Evolutionary conservation across 371 early-diverging fungal genomes (phyloP).

Genomic region (Mortierella sp.): DNA sequence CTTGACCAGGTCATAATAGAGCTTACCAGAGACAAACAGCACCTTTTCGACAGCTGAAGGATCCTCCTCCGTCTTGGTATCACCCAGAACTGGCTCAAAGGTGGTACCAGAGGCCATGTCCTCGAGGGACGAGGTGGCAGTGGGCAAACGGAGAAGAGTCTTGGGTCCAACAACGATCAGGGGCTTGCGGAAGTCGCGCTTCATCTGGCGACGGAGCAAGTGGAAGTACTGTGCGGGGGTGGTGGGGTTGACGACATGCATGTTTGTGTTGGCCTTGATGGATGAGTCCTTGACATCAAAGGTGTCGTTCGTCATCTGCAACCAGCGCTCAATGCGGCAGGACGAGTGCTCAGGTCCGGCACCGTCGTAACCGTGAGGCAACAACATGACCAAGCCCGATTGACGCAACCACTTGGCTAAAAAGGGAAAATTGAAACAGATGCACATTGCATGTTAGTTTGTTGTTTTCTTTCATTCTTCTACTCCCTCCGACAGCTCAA

Average conservation of each 20-base stretch:
- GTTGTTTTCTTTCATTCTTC: not conserved
- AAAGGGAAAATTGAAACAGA: not conserved
- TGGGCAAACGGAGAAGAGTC: slow-evolving; percentile 79
- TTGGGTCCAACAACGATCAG: slow-evolving; percentile 93
- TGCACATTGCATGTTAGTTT: not conserved
- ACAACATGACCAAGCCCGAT: slow-evolving; percentile 89
- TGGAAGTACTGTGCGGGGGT: slow-evolving; percentile 98
- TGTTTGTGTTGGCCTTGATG: slow-evolving; percentile 80
- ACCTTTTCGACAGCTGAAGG: slow-evolving; percentile 75
- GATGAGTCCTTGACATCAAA: slow-evolving; percentile 70
- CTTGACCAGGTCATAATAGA: slow-evolving; percentile 92
- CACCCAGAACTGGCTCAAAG: slow-evolving; percentile 87
- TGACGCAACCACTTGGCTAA: slow-evolving; percentile 93
- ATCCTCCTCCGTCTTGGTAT: slow-evolving; percentile 60
- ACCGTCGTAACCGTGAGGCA: slow-evolving; percentile 98
- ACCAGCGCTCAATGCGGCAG: slow-evolving; percentile 93
- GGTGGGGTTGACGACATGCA: slow-evolving; percentile 94
- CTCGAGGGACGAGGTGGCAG: slow-evolving; percentile 79
- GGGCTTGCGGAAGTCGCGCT: slow-evolving; percentile 92
- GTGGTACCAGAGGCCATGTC: slow-evolving; percentile 90
- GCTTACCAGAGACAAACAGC: slow-evolving; percentile 90
- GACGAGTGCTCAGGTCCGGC: slow-evolving; percentile 97
- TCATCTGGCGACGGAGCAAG: slow-evolving; percentile 91
- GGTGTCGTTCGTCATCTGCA: slow-evolving; percentile 92
- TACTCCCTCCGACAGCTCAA: not conserved